phyloP scores from a whole-genome alignment of 2,329 filamentous ascomycete genomes.

The Nemania sp. region DNA sequence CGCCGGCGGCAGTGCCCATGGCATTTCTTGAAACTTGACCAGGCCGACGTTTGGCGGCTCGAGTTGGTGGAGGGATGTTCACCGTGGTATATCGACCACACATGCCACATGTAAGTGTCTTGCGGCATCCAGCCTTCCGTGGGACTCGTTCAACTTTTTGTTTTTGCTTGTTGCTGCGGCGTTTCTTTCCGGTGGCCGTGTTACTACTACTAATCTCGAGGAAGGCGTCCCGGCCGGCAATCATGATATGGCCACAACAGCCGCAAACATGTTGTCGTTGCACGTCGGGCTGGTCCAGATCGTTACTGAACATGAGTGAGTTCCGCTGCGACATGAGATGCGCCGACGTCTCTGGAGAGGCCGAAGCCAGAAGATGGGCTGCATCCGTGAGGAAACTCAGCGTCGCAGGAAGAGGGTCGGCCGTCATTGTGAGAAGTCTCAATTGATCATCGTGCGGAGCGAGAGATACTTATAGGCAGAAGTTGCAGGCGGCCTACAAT shows the following conservation, averaged over 20 bases:
- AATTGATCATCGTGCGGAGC: too few species aligned
- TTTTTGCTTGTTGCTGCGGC: background rate
- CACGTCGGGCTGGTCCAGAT: conserved; percentile 48
- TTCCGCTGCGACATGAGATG: conserved; percentile 60
- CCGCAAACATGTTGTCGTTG: conserved; percentile 60
- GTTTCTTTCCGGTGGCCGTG: conserved; percentile 52
- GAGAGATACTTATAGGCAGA: too few species aligned
- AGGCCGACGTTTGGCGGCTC: conserved; percentile 27
- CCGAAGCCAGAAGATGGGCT: conserved; percentile 57
- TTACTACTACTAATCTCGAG: conserved; percentile 45
- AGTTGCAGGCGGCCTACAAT: too few species aligned
- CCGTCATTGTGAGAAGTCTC: conserved; percentile 19
- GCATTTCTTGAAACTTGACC: conserved; percentile 33
- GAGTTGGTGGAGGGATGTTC: conserved; percentile 43
- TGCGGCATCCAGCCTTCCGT: conserved; percentile 32
- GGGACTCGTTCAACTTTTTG: background rate
- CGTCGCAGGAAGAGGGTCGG: conserved; percentile 33
- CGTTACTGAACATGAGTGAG: conserved; percentile 52
- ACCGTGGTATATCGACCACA: conserved; percentile 51
- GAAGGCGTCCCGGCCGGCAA: conserved; percentile 51
- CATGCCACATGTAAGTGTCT: conserved; percentile 49
- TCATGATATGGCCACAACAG: conserved; percentile 64
- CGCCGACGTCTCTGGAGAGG: conserved; percentile 60
- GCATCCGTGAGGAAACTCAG: conserved; percentile 58
- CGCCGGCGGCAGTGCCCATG: background rate